Conservation (phyloP, 257 asterid species). For the Henckelia pumila region DNA sequence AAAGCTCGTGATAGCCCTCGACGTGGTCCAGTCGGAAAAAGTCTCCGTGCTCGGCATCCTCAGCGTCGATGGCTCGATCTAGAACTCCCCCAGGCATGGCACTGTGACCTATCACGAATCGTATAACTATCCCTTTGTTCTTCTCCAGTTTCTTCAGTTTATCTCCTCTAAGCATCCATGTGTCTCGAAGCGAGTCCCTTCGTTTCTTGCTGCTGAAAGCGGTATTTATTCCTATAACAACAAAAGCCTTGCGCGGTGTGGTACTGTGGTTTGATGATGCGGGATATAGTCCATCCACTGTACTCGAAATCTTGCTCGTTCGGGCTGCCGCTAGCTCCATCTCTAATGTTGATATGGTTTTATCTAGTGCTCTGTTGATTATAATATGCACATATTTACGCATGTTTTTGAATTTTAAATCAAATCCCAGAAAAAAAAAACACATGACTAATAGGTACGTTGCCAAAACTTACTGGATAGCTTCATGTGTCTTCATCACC, state of each 20-base stretch:
- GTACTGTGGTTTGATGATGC: slow-evolving; percentile 28
- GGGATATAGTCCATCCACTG: not conserved
- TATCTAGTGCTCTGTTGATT: slow-evolving; percentile 49
- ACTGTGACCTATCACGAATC: slow-evolving; percentile 70
- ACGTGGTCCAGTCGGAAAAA: slow-evolving; percentile 60
- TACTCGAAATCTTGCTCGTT: slow-evolving; percentile 13
- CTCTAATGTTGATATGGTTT: slow-evolving; percentile 45
- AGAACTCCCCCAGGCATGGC: slow-evolving; percentile 46
- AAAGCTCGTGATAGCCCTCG: slow-evolving; percentile 64
- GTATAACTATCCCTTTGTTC: slow-evolving; percentile 58
- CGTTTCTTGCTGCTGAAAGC: slow-evolving; percentile 70
- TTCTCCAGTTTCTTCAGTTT: slow-evolving; percentile 49
- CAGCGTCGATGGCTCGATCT: slow-evolving; percentile 51
- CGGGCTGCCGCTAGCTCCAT: slow-evolving; percentile 40
- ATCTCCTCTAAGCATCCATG: slow-evolving; percentile 74
- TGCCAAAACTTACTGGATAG: slow-evolving; percentile 41
- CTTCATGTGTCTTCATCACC: slow-evolving; percentile 58
- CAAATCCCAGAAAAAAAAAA: not conserved
- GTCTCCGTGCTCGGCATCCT: slow-evolving; percentile 52
- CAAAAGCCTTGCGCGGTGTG: slow-evolving; percentile 37
- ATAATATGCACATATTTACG: not conserved
- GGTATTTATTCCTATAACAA: slow-evolving; percentile 68
- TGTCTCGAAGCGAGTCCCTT: slow-evolving; percentile 61
- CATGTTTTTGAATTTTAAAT: not conserved
- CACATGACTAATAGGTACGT: too few relatives aligned